Base-by-base conservation (phyloP, 2,329 filamentous ascomycete genomes). In the Ascocoryne sarcoides region DNA sequence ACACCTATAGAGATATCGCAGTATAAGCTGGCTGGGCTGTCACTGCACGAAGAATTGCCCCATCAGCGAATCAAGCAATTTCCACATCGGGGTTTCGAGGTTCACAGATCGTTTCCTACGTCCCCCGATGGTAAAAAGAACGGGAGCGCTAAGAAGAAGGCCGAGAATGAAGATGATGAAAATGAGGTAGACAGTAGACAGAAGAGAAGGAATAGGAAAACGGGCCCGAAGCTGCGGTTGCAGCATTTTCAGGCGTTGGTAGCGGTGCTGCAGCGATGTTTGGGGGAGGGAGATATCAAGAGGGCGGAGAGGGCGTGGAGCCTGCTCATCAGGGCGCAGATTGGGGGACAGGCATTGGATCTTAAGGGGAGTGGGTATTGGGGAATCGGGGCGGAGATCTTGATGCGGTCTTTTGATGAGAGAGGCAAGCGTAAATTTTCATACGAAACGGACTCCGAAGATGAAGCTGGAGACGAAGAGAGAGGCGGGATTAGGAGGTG, bases 341-440 rank as follows among this genome's bases (percentile, higher is more conserved):
- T 79, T 17, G 48, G 41, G 10, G 77, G 76, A 3, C 60, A 62
- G 64, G 65, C 5, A 67, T 26, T 89, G 15, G 86, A 95, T 57
- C 60, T 90, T 35, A 75, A 87, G 29, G 68, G 67, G 15, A 71
- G 80, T 53, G 73, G 76, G 26, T 72, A 83, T 49, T 95, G 89
- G 90, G 81, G 81, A 10, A 72, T 95, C 32, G 88, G 86, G 1
- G 86, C 85, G 2, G 89, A 95, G 62, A 75, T 95, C 15, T 64
- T 95, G 41, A 77, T 94, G 64, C 75, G 82, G 55, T 64, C 55
- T 49, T 29, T 38, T 20, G 43, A 55, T 16, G 23, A 12, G 23
- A 26, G 23, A 12, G 23, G 23, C 7, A 26, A 12, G 23, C 7
- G 23, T 7, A 26, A 45, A 16, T 19, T 23, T 14, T 35, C 40